Percentiles rank a stretch among this genome's conserved stretches.
phyloP scores from a whole-genome alignment of 106 monocot species.

The Platanthera guangdongensis region DNA sequence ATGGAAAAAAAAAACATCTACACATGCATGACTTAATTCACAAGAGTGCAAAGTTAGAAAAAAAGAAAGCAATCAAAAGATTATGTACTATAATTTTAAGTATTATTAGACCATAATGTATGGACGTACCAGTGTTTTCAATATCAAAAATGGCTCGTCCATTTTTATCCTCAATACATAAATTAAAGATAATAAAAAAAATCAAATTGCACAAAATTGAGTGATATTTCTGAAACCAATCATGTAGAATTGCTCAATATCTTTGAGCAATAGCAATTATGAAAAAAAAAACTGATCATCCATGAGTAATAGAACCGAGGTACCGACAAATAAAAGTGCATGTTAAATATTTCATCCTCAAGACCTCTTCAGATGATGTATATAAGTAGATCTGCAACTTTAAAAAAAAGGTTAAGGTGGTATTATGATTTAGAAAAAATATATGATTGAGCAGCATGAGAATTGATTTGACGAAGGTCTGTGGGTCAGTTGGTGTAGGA shows the following conservation, averaged over 20 bases:
- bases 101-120: neutral
- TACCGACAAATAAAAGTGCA: no score
- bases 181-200: neutral
- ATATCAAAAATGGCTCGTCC: neutral
- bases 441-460: no score
- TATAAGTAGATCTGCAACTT: no score
- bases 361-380: no score
- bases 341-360: no score
- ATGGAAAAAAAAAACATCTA: neutral
- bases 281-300: neutral
- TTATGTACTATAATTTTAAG: neutral
- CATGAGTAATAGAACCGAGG: no score
- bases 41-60: neutral
- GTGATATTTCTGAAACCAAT: neutral
- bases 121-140: neutral
- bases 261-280: neutral
- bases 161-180: neutral
- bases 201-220: neutral
- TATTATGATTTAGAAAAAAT: no score
- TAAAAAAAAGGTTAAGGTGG: no score
- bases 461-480: no score
- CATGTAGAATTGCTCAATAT: neutral
- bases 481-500: no score
- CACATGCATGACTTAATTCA: neutral
- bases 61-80: neutral